Percentiles rank a stretch among this genome's conserved stretches.
phyloP scores from a whole-genome alignment of 768 basidiomycete genomes.

The Russula brevipes region DNA sequence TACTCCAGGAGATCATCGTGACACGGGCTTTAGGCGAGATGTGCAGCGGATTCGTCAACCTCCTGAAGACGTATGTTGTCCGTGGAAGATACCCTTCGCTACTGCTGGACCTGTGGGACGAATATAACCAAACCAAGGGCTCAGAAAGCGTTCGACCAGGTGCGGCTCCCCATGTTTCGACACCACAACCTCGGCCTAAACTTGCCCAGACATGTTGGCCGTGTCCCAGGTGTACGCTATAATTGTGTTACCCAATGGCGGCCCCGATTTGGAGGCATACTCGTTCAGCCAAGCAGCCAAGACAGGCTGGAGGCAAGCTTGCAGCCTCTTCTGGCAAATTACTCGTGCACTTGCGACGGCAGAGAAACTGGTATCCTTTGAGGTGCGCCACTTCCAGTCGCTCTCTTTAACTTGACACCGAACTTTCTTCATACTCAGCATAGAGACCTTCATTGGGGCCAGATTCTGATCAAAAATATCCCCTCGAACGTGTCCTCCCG shows the following conservation, averaged over 20 bases:
- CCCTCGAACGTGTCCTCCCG: slow-evolving; percentile 29
- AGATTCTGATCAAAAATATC: slow-evolving; percentile 74
- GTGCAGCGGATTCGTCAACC: slow-evolving; percentile 71
- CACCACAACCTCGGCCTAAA: not conserved
- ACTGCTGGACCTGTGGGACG: slow-evolving; percentile 83
- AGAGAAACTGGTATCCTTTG: slow-evolving; percentile 77
- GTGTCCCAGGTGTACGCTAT: slow-evolving; percentile 81
- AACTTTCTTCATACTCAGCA: slow-evolving; percentile 50
- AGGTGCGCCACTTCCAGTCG: slow-evolving; percentile 48
- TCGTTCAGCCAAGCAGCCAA: slow-evolving; percentile 53
- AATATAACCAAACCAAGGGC: slow-evolving; percentile 66
- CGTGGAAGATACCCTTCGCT: slow-evolving; percentile 76
- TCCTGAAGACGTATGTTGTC: slow-evolving; percentile 82
- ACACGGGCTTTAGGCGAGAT: slow-evolving; percentile 72
- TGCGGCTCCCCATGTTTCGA: slow-evolving; percentile 32
- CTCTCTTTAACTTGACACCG: not conserved
- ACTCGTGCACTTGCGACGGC: slow-evolving; percentile 70
- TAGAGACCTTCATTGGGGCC: slow-evolving; percentile 98
- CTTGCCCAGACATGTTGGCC: slow-evolving; percentile 59
- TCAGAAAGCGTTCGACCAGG: slow-evolving; percentile 85
- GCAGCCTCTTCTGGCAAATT: slow-evolving; percentile 89
- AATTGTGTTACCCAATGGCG: slow-evolving; percentile 86
- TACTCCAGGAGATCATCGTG: slow-evolving; percentile 75
- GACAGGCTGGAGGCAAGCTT: slow-evolving; percentile 79
- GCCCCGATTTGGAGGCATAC: slow-evolving; percentile 85